A percentile compares a stretch with the other conserved stretches of the same genome.
phyloP scores from a whole-genome alignment of 1,284 basidiomycete species.

The Malassezia sympodialis region DNA sequence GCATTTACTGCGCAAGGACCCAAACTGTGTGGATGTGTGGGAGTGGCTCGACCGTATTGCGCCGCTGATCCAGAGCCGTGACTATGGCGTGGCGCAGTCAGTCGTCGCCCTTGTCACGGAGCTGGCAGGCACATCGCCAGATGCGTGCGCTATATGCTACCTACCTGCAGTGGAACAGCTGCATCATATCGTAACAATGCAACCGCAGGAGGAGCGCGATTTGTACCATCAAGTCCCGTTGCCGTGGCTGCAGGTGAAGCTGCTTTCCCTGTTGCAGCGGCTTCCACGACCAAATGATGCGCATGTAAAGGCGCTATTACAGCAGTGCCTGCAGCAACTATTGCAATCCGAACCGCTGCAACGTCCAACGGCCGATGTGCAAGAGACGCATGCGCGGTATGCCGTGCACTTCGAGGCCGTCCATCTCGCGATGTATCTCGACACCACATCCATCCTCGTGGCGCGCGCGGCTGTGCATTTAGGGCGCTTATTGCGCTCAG shows the following conservation, averaged over 20 bases:
- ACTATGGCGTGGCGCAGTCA: conserved; percentile 82
- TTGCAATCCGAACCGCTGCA: background rate
- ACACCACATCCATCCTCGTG: conserved; percentile 80
- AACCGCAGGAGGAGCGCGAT: conserved; percentile 65
- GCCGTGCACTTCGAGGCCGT: conserved; percentile 98
- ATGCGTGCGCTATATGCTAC: conserved; percentile 80
- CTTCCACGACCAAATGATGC: conserved; percentile 87
- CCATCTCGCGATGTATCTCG: conserved; percentile 88
- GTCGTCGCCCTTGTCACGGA: conserved; percentile 89
- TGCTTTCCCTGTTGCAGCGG: conserved; percentile 84
- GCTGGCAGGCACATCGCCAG: conserved; percentile 82
- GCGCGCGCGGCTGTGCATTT: conserved; percentile 80
- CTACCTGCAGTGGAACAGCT: conserved; percentile 85
- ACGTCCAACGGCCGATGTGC: conserved; percentile 62
- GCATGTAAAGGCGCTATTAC: conserved; percentile 64
- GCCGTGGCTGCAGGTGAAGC: conserved; percentile 94
- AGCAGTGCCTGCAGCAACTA: conserved; percentile 64
- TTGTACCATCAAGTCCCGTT: conserved; percentile 95
- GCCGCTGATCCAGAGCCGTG: conserved; percentile 82
- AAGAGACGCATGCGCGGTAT: conserved; percentile 97
- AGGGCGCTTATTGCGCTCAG: conserved; percentile 88
- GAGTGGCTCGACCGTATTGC: conserved; percentile 95
- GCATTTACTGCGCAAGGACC: conserved; percentile 87
- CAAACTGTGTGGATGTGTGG: conserved; percentile 76
- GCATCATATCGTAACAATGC: conserved; percentile 52